phyloP scores from a whole-genome alignment of 305 asterid species.

The Fraxinus dipetala region DNA sequence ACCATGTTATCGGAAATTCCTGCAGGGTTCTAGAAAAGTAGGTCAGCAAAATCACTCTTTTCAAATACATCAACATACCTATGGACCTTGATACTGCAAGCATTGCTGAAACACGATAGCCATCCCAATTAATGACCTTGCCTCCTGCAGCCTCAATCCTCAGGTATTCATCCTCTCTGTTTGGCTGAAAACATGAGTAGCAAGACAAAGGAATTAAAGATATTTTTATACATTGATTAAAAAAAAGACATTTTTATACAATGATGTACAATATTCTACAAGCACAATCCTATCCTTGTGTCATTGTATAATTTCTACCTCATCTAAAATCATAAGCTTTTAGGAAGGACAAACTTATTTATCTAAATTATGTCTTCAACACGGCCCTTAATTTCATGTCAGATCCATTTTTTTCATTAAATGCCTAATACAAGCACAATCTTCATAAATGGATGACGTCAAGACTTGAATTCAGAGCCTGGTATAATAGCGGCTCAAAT shows the following conservation, averaged over 20 bases:
- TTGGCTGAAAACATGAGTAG: conserved; percentile 45
- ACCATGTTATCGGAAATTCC: not conserved
- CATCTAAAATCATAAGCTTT: not conserved
- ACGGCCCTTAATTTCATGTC: not conserved
- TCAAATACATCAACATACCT: conserved; percentile 43
- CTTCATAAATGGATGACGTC: not conserved
- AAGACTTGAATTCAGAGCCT: not conserved
- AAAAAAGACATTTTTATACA: not conserved
- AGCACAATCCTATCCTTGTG: not conserved
- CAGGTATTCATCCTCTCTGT: conserved; percentile 65
- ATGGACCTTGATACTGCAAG: conserved; percentile 88
- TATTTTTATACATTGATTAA: not conserved
- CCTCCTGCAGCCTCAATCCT: conserved; percentile 82
- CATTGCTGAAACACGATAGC: conserved; percentile 71
- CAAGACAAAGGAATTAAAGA: not conserved
- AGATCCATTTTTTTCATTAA: not conserved
- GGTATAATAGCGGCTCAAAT: not conserved
- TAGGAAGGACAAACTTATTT: not conserved
- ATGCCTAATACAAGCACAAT: not conserved
- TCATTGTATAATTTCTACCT: not conserved
- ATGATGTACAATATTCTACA: not conserved
- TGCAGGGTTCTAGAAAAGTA: not conserved
- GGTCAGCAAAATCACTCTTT: not conserved
- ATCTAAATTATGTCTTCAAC: not conserved
- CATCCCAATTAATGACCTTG: conserved; percentile 79